Evolutionary conservation across 352 stramenopile genomes (phyloP).

Genomic region (Pseudoperonospora humuli): DNA sequence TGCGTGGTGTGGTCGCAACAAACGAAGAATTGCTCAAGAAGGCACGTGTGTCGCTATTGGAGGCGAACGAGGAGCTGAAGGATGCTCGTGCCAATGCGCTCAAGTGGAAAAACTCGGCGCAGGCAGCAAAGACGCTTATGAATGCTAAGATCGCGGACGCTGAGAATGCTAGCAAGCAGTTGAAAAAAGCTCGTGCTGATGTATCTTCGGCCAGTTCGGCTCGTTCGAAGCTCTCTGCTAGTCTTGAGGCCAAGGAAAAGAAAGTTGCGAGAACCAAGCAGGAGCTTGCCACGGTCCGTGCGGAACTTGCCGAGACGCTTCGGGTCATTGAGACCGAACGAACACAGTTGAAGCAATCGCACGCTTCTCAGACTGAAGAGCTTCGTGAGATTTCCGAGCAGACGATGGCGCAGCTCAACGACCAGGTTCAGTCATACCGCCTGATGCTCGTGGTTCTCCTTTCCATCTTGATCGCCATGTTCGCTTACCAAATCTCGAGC

Average conservation of each 20-base stretch:
- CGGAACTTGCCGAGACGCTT: constrained; percentile 23
- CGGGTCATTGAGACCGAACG: constrained; percentile 20
- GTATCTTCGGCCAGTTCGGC: constrained; percentile 33
- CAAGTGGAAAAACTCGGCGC: constrained; percentile 70
- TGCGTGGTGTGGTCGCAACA: constrained; percentile 29
- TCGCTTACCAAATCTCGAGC: constrained; percentile 46
- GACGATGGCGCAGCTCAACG: constrained; percentile 14
- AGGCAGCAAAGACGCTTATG: constrained; percentile 49
- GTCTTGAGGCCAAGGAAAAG: constrained; percentile 60
- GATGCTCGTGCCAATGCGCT: constrained; percentile 46
- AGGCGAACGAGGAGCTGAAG: constrained; percentile 73
- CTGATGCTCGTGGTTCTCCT: constrained; percentile 46
- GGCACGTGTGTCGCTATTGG: constrained; percentile 51
- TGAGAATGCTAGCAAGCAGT: constrained; percentile 59
- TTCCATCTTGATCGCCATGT: constrained; percentile 38
- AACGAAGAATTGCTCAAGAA: constrained; percentile 72
- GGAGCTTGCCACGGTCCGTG: constrained; percentile 44
- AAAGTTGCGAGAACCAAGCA: constrained; percentile 54
- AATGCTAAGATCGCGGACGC: constrained; percentile 61
- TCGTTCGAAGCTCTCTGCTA: constrained; percentile 42
- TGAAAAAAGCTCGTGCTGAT: constrained; percentile 42
- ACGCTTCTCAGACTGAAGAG: constrained; percentile 34
- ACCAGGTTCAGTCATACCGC: constrained; percentile 52
- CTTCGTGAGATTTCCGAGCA: constrained; percentile 32
- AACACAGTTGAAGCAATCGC: constrained; percentile 24